Evolutionary conservation across 768 basidiomycete genomes (phyloP).

Genomic region (Mycena rebaudengoi): DNA sequence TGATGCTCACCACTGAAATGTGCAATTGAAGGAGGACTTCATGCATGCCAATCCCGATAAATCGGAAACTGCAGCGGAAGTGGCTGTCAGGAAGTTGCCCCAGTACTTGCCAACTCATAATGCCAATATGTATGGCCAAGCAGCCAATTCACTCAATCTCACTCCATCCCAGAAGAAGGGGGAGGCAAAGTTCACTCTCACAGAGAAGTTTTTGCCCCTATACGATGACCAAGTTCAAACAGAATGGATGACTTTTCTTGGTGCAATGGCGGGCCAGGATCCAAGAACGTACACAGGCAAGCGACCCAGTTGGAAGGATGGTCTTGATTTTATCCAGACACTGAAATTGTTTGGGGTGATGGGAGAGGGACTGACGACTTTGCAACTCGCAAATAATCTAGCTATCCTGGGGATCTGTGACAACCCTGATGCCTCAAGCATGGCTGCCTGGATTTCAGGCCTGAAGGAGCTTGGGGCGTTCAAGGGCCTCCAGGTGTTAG

Average conservation of each 20-base stretch:
- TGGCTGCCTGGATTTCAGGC: constrained; percentile 22
- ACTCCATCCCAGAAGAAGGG: neutral
- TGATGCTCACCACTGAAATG: neutral
- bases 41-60: neutral
- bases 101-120: neutral
- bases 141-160: neutral
- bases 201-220: constrained; percentile 13
- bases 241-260: constrained; percentile 1
- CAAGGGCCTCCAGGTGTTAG: constrained; percentile 11
- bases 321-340: neutral
- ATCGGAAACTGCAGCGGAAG: neutral
- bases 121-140: neutral
- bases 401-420: constrained; percentile 14
- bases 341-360: neutral
- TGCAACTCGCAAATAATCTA: constrained; percentile 24
- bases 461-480: constrained; percentile 11
- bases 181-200: neutral
- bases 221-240: constrained; percentile 1
- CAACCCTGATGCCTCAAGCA: neutral
- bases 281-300: neutral
- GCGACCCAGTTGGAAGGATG: constrained; percentile 16
- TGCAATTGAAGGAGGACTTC: neutral
- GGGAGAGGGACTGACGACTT: constrained; percentile 13
- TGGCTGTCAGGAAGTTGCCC: neutral
- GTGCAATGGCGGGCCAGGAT: constrained; percentile 1